Conservation (phyloP, 148 eudicot species). For the Simmondsia chinensis region DNA sequence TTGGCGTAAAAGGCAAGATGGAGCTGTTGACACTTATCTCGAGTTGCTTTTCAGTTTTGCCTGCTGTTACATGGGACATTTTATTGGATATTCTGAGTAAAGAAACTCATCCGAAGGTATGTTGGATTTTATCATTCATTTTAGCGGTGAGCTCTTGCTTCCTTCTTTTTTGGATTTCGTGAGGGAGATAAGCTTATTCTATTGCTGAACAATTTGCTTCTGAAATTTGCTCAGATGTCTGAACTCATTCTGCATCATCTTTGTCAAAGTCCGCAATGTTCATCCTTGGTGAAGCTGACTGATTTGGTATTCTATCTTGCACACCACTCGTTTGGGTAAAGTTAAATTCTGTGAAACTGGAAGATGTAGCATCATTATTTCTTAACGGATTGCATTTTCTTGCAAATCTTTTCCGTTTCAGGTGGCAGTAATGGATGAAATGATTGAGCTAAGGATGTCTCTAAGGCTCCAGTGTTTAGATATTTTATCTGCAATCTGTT, state of each 20-base stretch:
- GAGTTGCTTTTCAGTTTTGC: constrained; percentile 56
- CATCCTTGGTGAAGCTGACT: constrained; percentile 43
- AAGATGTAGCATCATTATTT: neutral
- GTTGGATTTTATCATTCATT: neutral
- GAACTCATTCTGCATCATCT: constrained; percentile 46
- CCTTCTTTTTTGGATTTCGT: neutral
- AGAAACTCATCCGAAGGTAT: constrained; percentile 63
- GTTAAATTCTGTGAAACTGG: neutral
- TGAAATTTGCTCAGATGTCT: too few relatives aligned
- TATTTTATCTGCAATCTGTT: constrained; percentile 35
- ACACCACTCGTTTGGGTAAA: neutral
- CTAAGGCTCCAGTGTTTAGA: constrained; percentile 38
- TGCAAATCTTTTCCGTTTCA: constrained; percentile 18
- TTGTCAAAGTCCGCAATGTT: constrained; percentile 70
- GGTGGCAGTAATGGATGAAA: constrained; percentile 45
- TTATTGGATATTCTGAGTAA: constrained; percentile 49
- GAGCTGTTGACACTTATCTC: constrained; percentile 49
- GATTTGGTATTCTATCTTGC: constrained; percentile 44
- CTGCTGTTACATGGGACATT: constrained; percentile 67
- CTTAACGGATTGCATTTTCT: too few relatives aligned
- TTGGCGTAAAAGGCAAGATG: constrained; percentile 43
- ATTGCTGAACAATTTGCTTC: too few relatives aligned
- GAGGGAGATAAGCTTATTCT: too few relatives aligned
- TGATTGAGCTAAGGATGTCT: constrained; percentile 35
- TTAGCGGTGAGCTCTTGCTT: neutral